Evolutionary conservation across 1,284 basidiomycete genomes (phyloP), one percentile per base, ranked within the genome.

Genomic region (Melampsora larici-populina): DNA sequence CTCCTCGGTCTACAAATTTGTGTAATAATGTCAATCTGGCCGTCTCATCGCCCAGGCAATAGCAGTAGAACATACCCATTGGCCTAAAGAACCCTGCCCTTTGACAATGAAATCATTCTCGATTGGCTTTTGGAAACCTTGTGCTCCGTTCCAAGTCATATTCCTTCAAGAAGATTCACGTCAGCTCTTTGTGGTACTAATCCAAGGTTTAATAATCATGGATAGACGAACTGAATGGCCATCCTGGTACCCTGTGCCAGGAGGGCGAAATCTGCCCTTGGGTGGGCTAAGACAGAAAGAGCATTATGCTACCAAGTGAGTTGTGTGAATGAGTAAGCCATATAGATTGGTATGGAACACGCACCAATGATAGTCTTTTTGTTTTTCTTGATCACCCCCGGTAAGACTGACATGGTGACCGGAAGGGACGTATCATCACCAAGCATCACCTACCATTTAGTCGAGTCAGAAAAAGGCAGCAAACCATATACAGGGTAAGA

Each of bases 111-210:
- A 73, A 48, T 66, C 75, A 1, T 78, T 74, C 17, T 71, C 79
- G 26, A 81, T 80, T 11, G 74, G 78, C 3, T 68, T 68, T 49
- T 81, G 80, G 80, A 84, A 83, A 29, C 83, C 83, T 79, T 81
- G 82, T 46, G 71, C 48, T 9, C 80, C 80, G 13, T 79, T 79
- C 82, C 82, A 84, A 15, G 83, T 83, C 80, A 81, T 81, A 79
- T 83, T 83, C 60, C 74, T 76, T 43, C 40, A 43, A 9, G 1
- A 43, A 43, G 5, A 9, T 43, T 43, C 11, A 43, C 11, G 40
- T 43, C 40, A 43, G 40, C 40, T 43, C 7, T 7, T 43, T 43
- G 40, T 13, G 11, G 40, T 9, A 13, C 11, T 13, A 43, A 43
- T 43, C 40, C 11, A 13, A 43, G 1, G 40, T 13, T 13, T 43